Base-by-base conservation (phyloP, 352 stramenopile genomes). In the Pythium dissimile region DNA sequence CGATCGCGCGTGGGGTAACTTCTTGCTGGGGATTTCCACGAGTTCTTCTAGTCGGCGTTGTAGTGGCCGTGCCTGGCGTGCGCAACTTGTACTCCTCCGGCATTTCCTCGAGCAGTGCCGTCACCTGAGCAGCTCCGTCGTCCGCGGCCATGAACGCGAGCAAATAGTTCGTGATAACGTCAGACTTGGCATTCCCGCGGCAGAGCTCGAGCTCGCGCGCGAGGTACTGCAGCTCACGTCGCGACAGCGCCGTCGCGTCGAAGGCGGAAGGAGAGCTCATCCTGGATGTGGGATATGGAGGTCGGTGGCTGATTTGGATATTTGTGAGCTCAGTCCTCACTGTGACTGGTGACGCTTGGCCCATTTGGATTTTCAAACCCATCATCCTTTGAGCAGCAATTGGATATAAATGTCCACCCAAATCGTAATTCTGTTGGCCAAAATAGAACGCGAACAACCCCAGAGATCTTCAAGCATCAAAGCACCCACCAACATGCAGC, bases 121-220 rank as follows among this genome's bases (percentile, higher is more conserved):
- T 39, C 47, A 89, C 58, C 12, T 54, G 62, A 52, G 66, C 26
- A 35, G 77, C 72, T 24, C 76, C 79, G 31, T 86, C 62, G 21
- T 46, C 48, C 10, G 64, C 43, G 23, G 68, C 54, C 44, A 87
- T 47, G 54, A 84, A 84, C 30, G 73, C 39, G 49, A 68, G 54
- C 18, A 78, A 61, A 46, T 82, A 67, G 48, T 72, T 54, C 26
- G 82, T 38, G 47, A 89, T 86, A 35, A 86, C 71, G 39, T 89
- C 75, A 15, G 75, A 85, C 66, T 88, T 88, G 58, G 73, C 72
- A 45, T 89, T 89, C 24, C 67, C 80, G 35, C 69, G 72, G 39
- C 80, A 89, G 27, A 88, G 58, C 60, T 82, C 62, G 46, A 89
- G 56, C 59, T 88, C 75, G 49, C 80, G 82, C 18, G 77, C 80